Evolutionary conservation across 2,329 filamentous ascomycete genomes (phyloP), one percentile per base, ranked within the genome.

Genomic region (Cladosporium sp.): DNA sequence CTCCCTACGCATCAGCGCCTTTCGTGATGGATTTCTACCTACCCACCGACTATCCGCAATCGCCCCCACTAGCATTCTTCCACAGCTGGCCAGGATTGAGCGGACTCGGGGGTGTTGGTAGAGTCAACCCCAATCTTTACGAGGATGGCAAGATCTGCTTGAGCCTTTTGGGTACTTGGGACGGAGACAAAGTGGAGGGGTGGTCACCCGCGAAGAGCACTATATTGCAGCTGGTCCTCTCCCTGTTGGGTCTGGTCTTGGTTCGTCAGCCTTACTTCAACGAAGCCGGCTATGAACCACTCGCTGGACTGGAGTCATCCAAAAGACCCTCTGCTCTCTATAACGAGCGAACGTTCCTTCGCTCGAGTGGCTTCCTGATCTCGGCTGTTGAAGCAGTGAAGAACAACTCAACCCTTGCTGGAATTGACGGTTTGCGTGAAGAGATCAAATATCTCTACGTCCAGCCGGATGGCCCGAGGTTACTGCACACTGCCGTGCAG

Each of bases 211-310:
- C 76, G 0, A 81, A 81, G 63, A 85, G 83, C 65, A 87, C 84
- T 0, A 68, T 88, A 1, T 73, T 89, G 23, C 86, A 89, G 67
- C 78, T 75, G 6, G 58, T 76, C 12, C 70, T 76, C 12, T 71
- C 72, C 8, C 29, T 76, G 7, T 65, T 74, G 2, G 71, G 71
- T 0, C 61, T 75, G 10, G 70, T 75, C 1, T 77, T 89, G 16
- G 86, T 88, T 23, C 82, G 82, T 53, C 82, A 85, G 67, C 86
- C 86, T 0, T 88, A 87, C 72, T 88, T 86, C 77, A 88, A 88
- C 71, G 86, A 89, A 76, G 86, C 86, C 12, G 86, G 86, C 29
- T 88, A 85, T 68, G 85, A 88, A 83, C 64, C 80, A 78, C 56
- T 80, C 3, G 69, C 67, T 1, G 74, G 73, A 6, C 65, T 69